Base-by-base conservation (phyloP, 352 stramenopile species). In the Thraustotheca clavata region DNA sequence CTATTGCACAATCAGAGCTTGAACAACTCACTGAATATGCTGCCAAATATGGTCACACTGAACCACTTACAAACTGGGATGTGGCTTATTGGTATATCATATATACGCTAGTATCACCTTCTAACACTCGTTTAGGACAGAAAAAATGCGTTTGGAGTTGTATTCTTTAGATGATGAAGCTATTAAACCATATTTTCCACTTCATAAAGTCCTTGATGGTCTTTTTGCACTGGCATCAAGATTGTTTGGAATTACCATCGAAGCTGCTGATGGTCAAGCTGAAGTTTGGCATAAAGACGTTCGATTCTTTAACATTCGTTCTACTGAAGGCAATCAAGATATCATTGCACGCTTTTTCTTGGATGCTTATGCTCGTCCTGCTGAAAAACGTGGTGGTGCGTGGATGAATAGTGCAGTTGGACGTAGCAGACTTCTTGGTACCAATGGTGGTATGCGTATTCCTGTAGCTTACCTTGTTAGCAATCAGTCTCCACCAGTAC, bases 331-430 rank as follows among this genome's bases (percentile, higher is more conserved):
- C 12, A 72, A 83, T 14, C 86, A 84, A 38, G 70, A 87, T n/a
- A 74, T 96, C 39, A 95, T 99, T 59, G 96, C 96, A 11, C 91
- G 85, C 40, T 99, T 99, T 73, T 99, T 87, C 70, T 72, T 99
- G 43, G 96, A 99, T 73, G 91, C 96, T 16, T 99, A 98, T 68
- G 98, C 92, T 34, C 88, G 96, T 7, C 96, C 96, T 4, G 92
- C 89, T 61, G 90, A 99, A 72, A 99, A 99, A 79, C 87, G 96
- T 46, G 95, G 95, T 34, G 96, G 96, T 35, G 96, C 96, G 11
- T 99, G 96, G 96, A 99, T 99, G 96, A 97, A 96, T 71, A 88
- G 94, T 40, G 98, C 95, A 59, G 81, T 98, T 46, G 94, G 97
- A 29, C 96, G 96, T 52, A 97, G 81, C 34, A 78, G 89, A n/a